Evolutionary conservation across 495 filamentous ascomycete species (phyloP), one percentile per base, ranked within the genome.

Genomic region (Xylaria venustula): DNA sequence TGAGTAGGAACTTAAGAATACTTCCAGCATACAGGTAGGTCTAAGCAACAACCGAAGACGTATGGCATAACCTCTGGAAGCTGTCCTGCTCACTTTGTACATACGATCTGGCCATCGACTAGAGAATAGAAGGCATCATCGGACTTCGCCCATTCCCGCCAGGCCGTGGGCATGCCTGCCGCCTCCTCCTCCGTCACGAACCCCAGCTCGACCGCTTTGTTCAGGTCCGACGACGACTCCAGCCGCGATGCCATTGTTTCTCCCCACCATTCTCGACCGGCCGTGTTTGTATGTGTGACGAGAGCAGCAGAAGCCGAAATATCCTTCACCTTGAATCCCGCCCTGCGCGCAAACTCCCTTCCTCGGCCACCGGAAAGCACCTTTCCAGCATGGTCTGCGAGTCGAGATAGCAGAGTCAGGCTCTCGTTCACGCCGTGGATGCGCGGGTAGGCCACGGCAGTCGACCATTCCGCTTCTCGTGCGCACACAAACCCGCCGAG

Each of bases 401-500:
- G 37, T 26, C 20, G 23, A n/a, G 7, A n/a, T 5, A 60, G 30
- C 0, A 60, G 40, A 19, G 25, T 25, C 9, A 60, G 23, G 22
- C 46, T 34, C 49, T 47, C 48, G 0, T 26, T 30, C 11, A 53
- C 19, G 7, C 50, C 58, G 4, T 37, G 36, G 6, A 28, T 46
- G 19, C 22, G 19, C 12, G 49, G 58, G 23, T 53, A 53, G 20
- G 54, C 20, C 28, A 40, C 34, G 19, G 46, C 20, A 20, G 6
- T 53, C 7, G 37, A 25, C 49, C 75, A 79, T 44, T 77, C 75
- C 37, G 57, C 66, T 62, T 79, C 77, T 28, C 73, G 70, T 51
- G 70, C 69, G 58, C 72, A 73, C 47, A 80, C 69, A 34, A 80
- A 58, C 54, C 76, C 75, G 28, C 75, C 74, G 45, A 50, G 67